Percentiles rank a stretch among this genome's conserved stretches.
Conservation (phyloP, 139 green algal genomes). For the Bryopsis sp. region DNA sequence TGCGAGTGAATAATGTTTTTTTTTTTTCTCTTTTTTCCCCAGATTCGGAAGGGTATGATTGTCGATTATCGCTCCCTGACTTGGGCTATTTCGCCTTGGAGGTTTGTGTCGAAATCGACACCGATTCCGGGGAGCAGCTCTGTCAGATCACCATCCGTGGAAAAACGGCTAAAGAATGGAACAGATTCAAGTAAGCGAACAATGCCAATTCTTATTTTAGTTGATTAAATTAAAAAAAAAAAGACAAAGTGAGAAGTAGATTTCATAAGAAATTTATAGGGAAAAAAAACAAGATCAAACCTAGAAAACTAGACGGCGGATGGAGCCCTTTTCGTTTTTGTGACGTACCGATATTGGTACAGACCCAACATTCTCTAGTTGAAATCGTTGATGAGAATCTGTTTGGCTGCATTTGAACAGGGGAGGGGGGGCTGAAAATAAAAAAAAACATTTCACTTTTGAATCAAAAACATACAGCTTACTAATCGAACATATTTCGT, state of each 20-base stretch:
- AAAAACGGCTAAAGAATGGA: neutral
- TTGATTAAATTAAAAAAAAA: neutral
- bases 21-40: neutral
- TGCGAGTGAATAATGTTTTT: neutral
- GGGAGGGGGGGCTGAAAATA: too few species aligned
- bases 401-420: too few species aligned
- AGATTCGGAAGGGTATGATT: neutral
- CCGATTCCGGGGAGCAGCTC: too few species aligned
- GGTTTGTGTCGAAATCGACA: too few species aligned
- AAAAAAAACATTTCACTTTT: neutral
- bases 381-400: too few species aligned
- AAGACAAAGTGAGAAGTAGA: neutral
- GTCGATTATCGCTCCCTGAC: neutral
- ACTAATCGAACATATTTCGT: too few species aligned
- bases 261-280: neutral
- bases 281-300: neutral
- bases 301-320: neutral
- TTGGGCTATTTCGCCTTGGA: conserved; percentile 3
- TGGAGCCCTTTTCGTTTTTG: neutral
- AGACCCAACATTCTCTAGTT: too few species aligned
- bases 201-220: neutral
- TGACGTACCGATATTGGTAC: too few species aligned
- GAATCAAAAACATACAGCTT: too few species aligned
- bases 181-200: neutral
- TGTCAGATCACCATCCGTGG: neutral